Conservation (phyloP, 2,329 filamentous ascomycete species). For the Thelonectria discophora region DNA sequence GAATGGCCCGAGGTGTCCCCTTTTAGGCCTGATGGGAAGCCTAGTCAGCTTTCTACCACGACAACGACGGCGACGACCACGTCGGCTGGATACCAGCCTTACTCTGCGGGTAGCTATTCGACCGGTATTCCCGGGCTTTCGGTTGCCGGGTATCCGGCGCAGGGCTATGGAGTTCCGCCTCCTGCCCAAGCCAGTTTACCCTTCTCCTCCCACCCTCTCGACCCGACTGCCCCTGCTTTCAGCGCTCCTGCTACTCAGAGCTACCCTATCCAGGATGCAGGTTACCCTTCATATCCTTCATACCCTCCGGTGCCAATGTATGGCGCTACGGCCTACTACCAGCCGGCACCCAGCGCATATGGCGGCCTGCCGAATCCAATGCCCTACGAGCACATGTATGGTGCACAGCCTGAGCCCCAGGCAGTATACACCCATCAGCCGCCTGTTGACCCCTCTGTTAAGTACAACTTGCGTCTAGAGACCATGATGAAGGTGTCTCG, state of each 20-base stretch:
- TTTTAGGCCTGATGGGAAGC: conserved; percentile 67
- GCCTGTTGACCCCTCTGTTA: conserved; percentile 17
- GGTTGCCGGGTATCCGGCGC: conserved; percentile 25
- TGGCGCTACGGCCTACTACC: conserved; percentile 10
- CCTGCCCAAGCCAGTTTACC: conserved; percentile 15
- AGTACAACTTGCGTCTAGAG: conserved; percentile 58
- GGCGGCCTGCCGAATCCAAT: conserved; percentile 2
- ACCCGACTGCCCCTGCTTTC: conserved; percentile 26
- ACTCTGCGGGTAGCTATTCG: not conserved
- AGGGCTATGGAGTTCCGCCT: conserved; percentile 28
- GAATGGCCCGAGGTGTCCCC: conserved; percentile 82
- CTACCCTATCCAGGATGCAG: conserved; percentile 25
- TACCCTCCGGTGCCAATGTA: conserved; percentile 25
- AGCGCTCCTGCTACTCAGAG: conserved; percentile 17
- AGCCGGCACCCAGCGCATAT: conserved; percentile 19
- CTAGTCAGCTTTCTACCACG: not conserved
- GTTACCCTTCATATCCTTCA: conserved; percentile 29
- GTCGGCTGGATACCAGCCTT: conserved; percentile 2
- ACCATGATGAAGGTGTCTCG: conserved; percentile 64
- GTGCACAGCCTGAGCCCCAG: conserved; percentile 17
- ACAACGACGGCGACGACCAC: conserved; percentile 16
- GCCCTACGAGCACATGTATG: conserved; percentile 13
- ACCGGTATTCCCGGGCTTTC: conserved; percentile 8
- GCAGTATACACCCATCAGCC: conserved; percentile 8
- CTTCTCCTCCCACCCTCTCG: conserved; percentile 21